These are phyloP conservation scores for Pinus taeda DNA, from an alignment of 75 land plant genomes.

Conservation along the genomic window DNA sequence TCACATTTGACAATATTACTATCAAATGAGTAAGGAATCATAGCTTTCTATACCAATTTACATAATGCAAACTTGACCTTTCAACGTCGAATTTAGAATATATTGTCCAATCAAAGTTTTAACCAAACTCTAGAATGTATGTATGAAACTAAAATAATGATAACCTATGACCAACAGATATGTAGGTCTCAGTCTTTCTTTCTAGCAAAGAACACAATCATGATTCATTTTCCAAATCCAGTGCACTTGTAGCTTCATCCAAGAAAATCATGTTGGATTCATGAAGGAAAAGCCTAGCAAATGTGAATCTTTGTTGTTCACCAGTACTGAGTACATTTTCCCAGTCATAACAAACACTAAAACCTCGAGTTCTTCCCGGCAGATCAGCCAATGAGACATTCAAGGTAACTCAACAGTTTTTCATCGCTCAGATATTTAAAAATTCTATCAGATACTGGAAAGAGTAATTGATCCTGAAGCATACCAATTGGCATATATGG, in stretches of 20 bases:
- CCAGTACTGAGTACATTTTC: constrained; percentile 33
- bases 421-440: constrained; percentile 11
- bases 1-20: too few relatives aligned
- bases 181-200: constrained; percentile 20
- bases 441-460: constrained; percentile 16
- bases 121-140: constrained; percentile 30
- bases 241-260: constrained; percentile 52
- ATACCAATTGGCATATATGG: constrained; percentile 51
- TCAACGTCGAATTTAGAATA: constrained; percentile 26
- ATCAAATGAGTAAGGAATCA: too few relatives aligned
- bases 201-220: constrained; percentile 23
- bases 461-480: constrained; percentile 41
- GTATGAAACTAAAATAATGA: constrained; percentile 42
- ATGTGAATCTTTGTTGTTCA: constrained; percentile 44
- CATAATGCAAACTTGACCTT: neutral
- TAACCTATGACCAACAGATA: constrained; percentile 44
- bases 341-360: constrained; percentile 34
- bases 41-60: too few relatives aligned
- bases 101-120: constrained; percentile 24
- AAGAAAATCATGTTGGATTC: constrained; percentile 34
- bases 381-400: constrained; percentile 28
- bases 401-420: constrained; percentile 21
- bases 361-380: constrained; percentile 27
- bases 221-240: constrained; percentile 34
- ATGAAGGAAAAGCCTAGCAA: constrained; percentile 39